Evolutionary conservation across 2,329 filamentous ascomycete species (phyloP), one percentile per base, ranked within the genome.

Genomic region (Ustulina deusta): DNA sequence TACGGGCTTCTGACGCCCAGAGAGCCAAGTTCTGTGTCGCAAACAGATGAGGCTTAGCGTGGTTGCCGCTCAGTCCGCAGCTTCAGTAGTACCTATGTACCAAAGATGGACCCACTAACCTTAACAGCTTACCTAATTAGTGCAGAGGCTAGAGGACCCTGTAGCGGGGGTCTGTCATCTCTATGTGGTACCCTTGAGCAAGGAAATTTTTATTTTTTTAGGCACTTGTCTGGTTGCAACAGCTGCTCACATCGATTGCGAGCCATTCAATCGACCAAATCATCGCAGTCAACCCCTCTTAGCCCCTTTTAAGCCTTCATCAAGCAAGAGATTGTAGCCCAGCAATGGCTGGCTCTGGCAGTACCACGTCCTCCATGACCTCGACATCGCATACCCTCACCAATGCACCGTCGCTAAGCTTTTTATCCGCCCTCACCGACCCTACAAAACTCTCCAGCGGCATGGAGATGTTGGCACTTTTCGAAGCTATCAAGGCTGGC

Each of bases 331-430:
- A 36, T 34, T 27, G 13, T 34, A 51, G 22, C 10, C 27, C 22
- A 69, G 73, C 61, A 72, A 79, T 79, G 77, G 79, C 81, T 70
- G 78, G 78, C 61, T 71, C 76, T 72, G 70, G 71, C 73, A 86
- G 84, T 79, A 85, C 84, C 56, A 85, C 85, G 68, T 90, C 89
- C 70, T 89, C 87, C 68, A 83, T 87, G 74, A 89, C 88, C 65
- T 89, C 87, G 42, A 89, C 88, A 67, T 90, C 89, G 5, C 86
- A 90, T 75, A 91, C 89, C 42, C 82, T 90, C 77, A 88, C 85
- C 46, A 82, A 83, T 62, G 80, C 83, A 46, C 81, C 85, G 55
- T 76, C 77, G 62, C 83, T 84, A 77, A 78, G 79, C 29, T 78
- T 80, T 68, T 69, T 81, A 63, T 76, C 81, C 71, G 76, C 82